Evolutionary conservation across 257 asterid species (phyloP).

Genomic region (Verbena officinalis): DNA sequence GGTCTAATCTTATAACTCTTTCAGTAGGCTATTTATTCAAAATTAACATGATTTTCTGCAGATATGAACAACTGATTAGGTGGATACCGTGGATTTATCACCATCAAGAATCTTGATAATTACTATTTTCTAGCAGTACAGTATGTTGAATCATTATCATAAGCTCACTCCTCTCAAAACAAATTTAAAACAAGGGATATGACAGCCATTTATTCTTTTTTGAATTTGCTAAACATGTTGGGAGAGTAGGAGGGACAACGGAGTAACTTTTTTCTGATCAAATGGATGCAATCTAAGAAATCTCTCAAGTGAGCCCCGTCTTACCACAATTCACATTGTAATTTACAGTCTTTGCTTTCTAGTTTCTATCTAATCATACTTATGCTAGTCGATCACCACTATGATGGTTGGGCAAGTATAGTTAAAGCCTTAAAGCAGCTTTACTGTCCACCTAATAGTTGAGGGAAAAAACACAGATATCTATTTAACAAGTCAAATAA

Average conservation of each 20-base stretch:
- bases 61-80: not conserved
- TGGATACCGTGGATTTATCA: not conserved
- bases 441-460: slow-evolving; percentile 14
- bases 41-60: not conserved
- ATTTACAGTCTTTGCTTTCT: not conserved
- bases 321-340: not conserved
- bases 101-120: slow-evolving; percentile 2
- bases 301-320: too few relatives aligned
- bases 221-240: not conserved
- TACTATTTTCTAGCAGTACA: not conserved
- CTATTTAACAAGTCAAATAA: not conserved
- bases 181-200: not conserved
- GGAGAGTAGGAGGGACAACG: not conserved
- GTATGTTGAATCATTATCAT: not conserved
- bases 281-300: too few relatives aligned
- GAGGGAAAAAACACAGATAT: not conserved
- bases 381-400: not conserved
- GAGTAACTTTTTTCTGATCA: too few relatives aligned
- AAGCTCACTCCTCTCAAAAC: not conserved
- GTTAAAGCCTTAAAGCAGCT: not conserved
- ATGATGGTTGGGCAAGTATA: not conserved
- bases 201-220: not conserved
- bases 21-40: not conserved
- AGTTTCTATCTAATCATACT: too few relatives aligned
- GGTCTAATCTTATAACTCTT: not conserved